A percentile compares a stretch with the other conserved stretches of the same genome.
Evolutionary conservation across 148 eudicot genomes (phyloP).

Genomic region (Rhododendron henanense): DNA sequence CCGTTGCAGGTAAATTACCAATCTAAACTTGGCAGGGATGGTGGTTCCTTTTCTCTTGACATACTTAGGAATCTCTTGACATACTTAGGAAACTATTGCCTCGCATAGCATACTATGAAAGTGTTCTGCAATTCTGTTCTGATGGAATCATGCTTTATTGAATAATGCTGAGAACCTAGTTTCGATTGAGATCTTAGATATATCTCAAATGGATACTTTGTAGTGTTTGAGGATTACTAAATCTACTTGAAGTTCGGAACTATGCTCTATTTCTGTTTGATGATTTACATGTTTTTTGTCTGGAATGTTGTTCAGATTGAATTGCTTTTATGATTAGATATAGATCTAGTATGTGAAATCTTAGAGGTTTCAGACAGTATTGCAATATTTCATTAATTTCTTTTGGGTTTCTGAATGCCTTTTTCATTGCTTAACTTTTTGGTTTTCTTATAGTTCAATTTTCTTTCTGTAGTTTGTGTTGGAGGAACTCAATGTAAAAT

Average conservation of each 20-base stretch:
- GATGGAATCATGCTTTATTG: neutral
- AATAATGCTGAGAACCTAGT: neutral
- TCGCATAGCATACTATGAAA: neutral
- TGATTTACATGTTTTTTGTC: neutral
- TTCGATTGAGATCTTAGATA: no score
- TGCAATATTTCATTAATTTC: neutral
- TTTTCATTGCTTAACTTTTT: neutral
- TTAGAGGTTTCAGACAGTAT: neutral
- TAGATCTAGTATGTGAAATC: neutral
- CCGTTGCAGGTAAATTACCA: neutral
- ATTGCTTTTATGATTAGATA: neutral
- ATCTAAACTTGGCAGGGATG: neutral
- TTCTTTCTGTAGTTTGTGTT: neutral
- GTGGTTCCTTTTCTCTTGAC: neutral
- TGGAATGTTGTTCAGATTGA: neutral
- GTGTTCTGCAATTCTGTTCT: neutral
- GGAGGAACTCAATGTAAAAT: no score
- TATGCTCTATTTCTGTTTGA: neutral
- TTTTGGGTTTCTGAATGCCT: neutral
- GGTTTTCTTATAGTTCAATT: neutral
- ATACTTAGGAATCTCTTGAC: neutral
- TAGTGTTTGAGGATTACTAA: no score
- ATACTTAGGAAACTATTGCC: neutral
- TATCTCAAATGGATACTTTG: no score
- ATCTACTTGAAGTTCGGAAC: neutral